Evolutionary conservation across 768 basidiomycete species (phyloP), one percentile per base, ranked within the genome.

Genomic region (Lactarius quietus): DNA sequence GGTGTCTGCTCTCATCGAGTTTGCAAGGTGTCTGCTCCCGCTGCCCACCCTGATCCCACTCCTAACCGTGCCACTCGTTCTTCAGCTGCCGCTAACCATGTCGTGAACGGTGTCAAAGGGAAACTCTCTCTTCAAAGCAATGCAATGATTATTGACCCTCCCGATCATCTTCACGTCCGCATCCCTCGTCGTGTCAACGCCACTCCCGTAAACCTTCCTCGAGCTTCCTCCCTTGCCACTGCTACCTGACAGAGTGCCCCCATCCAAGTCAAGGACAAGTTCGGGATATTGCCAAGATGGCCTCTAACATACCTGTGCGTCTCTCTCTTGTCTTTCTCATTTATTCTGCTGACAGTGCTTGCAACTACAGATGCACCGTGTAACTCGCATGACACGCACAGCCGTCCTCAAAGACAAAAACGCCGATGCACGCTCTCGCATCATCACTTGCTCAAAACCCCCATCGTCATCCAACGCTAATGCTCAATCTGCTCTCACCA

Each of bases 321-420:
- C 2, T 26, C 23, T 14, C 57, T 35, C 12, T 64, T 18, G 0
- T 56, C 38, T 6, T 58, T n/a, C 14, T 38, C 35, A 36, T 15
- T 18, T 23, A 9, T n/a, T n/a, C n/a, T n/a, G n/a, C n/a, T n/a
- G n/a, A n/a, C n/a, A n/a, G n/a, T n/a, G n/a, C n/a, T n/a, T 26
- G 38, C 6, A 26, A 26, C 8, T 5, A 68, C 90, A 48, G 89
- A 82, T 85, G 63, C 85, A 88, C 70, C 85, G 89, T 76, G 82
- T 83, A 57, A 83, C 84, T 64, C 82, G 86, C 58, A 77, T 81
- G 48, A 80, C 82, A 62, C 84, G 84, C 69, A 76, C 77, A 29
- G 76, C 81, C 62, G 80, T 82, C 56, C 79, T 78, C 72, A 85
- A 84, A 73, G 84, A 86, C 73, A 88, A 91, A 81, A 91, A 90